phyloP scores from a whole-genome alignment of 371 early-diverging fungal genomes.

The Chytridiales sp. region DNA sequence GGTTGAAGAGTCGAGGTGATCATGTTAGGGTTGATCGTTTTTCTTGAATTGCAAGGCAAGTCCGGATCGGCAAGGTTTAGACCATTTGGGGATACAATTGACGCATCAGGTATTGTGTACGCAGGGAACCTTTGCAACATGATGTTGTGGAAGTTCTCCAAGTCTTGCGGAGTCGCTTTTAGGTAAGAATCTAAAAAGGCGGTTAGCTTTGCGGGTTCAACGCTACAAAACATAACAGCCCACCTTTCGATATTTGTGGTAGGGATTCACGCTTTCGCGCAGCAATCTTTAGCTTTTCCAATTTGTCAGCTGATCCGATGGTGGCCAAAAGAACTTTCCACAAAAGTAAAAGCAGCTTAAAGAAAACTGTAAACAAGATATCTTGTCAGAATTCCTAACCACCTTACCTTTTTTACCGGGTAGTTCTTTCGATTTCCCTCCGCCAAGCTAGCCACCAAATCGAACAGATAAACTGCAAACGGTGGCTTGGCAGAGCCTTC shows the following conservation, averaged over 20 bases:
- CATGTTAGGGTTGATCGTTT: too few species aligned
- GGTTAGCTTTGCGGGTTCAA: neutral
- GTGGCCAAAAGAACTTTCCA: constrained; percentile 68
- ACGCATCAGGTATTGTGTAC: constrained; percentile 45
- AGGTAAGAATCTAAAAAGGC: constrained; percentile 34
- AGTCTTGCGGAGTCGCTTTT: constrained; percentile 69
- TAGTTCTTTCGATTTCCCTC: constrained; percentile 72
- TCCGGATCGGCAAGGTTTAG: too few species aligned
- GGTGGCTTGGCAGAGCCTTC: too few species aligned
- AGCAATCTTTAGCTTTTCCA: constrained; percentile 48
- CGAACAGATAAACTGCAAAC: constrained; percentile 62
- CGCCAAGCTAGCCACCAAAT: constrained; percentile 62
- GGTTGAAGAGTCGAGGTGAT: constrained; percentile 7
- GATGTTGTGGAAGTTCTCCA: constrained; percentile 58
- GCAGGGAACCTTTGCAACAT: constrained; percentile 61
- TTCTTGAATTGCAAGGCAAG: too few species aligned
- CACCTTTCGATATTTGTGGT: constrained; percentile 23
- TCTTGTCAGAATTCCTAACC: neutral
- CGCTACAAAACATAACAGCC: constrained; percentile 11
- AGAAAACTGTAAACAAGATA: neutral
- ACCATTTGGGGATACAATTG: constrained; percentile 18
- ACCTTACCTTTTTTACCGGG: constrained; percentile 74
- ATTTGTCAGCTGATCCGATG: constrained; percentile 57
- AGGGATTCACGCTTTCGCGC: constrained; percentile 52
- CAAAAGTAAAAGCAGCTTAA: constrained; percentile 62